A percentile compares a stretch with the other conserved stretches of the same genome.
Conservation (phyloP, 805 yeast species). For the Yarrowia sp. region DNA sequence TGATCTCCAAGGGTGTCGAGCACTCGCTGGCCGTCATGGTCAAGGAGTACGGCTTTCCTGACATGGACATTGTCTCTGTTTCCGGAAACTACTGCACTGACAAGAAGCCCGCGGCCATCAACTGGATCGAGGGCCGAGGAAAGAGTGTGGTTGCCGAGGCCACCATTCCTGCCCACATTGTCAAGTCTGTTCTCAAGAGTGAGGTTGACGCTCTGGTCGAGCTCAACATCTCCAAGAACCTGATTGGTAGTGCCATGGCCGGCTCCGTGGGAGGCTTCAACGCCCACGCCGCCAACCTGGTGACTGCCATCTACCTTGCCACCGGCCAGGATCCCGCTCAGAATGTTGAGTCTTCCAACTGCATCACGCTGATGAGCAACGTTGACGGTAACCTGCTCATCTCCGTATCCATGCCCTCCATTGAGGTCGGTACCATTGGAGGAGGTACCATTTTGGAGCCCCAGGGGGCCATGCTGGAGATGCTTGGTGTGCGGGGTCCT, state of each 20-base stretch:
- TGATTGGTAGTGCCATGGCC: slow-evolving; percentile 98
- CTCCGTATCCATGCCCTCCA: slow-evolving; percentile 98
- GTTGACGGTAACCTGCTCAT: slow-evolving; percentile 79
- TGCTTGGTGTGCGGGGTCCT: slow-evolving; percentile 95
- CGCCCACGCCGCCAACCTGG: slow-evolving; percentile 96
- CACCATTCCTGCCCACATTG: slow-evolving; percentile 80
- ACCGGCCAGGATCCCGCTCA: slow-evolving; percentile 99
- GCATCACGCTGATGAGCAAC: slow-evolving; percentile 94
- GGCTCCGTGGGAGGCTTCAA: slow-evolving; percentile 98
- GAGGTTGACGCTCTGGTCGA: slow-evolving; percentile 92
- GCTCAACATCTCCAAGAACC: slow-evolving; percentile 84
- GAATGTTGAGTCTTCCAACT: slow-evolving; percentile 95
- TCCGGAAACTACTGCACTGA: slow-evolving; percentile 98
- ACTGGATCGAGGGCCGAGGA: slow-evolving; percentile 99
- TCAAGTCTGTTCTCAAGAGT: slow-evolving; percentile 82
- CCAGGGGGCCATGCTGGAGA: slow-evolving; percentile 93
- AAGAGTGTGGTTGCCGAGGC: slow-evolving; percentile 98
- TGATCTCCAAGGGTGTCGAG: slow-evolving; percentile 99
- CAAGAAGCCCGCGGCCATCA: slow-evolving; percentile 96
- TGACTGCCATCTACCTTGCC: slow-evolving; percentile 92
- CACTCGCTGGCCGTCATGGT: slow-evolving; percentile 81
- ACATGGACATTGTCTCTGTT: slow-evolving; percentile 90
- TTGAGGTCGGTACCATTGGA: slow-evolving; percentile 98
- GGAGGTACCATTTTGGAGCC: slow-evolving; percentile 99
- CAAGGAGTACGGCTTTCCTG: slow-evolving; percentile 88